Evolutionary conservation across 345 rosid species (phyloP).

Genomic region (Capsella bursapastoris): DNA sequence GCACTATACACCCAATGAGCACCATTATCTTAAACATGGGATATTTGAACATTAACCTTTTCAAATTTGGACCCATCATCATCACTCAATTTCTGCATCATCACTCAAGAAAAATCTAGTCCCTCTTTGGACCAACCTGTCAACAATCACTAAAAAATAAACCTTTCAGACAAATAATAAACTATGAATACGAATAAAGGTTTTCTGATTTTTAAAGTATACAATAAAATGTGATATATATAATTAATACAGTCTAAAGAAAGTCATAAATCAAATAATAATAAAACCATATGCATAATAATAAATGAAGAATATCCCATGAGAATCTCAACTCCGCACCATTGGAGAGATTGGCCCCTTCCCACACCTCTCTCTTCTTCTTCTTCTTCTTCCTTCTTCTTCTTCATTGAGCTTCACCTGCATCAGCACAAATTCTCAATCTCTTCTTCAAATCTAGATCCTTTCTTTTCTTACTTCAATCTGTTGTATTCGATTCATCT

Average conservation of each 20-base stretch:
- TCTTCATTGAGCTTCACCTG: conserved; percentile 33
- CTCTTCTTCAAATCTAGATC: conserved; percentile 5
- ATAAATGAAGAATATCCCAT: conserved; percentile 39
- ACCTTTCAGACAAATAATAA: neutral
- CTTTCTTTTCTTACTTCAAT: conserved; percentile 25
- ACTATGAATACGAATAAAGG: neutral
- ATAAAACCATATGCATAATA: neutral
- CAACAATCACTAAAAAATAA: neutral
- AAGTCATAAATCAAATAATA: conserved; percentile 3
- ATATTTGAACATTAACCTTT: neutral
- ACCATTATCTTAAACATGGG: neutral
- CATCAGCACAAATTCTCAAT: conserved; percentile 11
- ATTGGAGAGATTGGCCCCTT: conserved; percentile 33
- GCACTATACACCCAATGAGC: no score
- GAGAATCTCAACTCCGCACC: conserved; percentile 42
- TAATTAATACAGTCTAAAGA: neutral
- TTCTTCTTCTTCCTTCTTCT: conserved; percentile 26
- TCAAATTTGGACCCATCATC: neutral
- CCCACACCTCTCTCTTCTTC: neutral
- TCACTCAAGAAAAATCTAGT: conserved; percentile 4
- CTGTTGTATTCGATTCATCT: neutral
- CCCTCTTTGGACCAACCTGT: neutral
- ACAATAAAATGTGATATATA: neutral
- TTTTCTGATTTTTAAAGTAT: neutral
- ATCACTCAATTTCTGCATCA: neutral